Percentiles rank a stretch among this genome's conserved stretches.
Conservation (phyloP, 441 rosid genomes). For the Jatropha podagrica region DNA sequence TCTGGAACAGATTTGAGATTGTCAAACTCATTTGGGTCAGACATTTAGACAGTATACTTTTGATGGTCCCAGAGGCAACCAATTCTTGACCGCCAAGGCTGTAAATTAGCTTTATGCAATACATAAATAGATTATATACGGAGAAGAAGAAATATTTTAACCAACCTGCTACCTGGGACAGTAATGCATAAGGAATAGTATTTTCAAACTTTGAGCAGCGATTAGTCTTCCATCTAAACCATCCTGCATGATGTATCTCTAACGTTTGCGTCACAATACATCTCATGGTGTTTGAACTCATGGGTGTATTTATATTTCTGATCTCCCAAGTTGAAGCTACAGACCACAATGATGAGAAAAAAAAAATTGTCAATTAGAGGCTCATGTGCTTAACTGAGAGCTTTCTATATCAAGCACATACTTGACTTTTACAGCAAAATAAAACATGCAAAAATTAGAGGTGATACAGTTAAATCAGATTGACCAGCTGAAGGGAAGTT, state of each 20-base stretch:
- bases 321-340: slow-evolving; percentile 99
- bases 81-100: background rate
- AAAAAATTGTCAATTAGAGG: slow-evolving; percentile 19
- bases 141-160: slow-evolving; percentile 10
- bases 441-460: background rate
- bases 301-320: slow-evolving; percentile 59
- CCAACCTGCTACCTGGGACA: slow-evolving; percentile 91
- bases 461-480: slow-evolving; percentile 2
- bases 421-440: background rate
- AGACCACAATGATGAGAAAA: slow-evolving; percentile 28
- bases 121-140: background rate
- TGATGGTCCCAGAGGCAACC: background rate
- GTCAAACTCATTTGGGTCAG: background rate
- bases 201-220: slow-evolving; percentile 82
- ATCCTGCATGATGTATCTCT: slow-evolving; percentile 75
- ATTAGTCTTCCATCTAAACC: slow-evolving; percentile 83
- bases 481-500: background rate
- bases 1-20: background rate
- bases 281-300: slow-evolving; percentile 60
- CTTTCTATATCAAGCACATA: slow-evolving; percentile 8
- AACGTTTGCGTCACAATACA: slow-evolving; percentile 87
- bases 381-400: background rate
- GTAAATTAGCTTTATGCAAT: background rate
- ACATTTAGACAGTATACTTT: background rate
- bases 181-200: slow-evolving; percentile 75